phyloP scores from a whole-genome alignment of 129 eudicot species.

The Erigeron canadensis region DNA sequence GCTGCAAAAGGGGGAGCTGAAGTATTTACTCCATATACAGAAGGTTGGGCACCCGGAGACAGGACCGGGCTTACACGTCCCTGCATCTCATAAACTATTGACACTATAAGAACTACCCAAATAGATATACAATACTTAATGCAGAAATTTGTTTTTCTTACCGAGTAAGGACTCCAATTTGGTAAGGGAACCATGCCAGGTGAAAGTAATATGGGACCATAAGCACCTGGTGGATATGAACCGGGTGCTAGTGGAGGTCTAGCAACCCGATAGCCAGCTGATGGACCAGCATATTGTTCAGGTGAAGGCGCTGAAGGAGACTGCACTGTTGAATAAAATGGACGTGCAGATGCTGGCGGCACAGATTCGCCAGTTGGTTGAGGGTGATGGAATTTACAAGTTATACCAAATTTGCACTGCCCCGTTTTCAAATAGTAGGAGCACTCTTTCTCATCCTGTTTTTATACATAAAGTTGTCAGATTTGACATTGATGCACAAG shows the following conservation, averaged over 20 bases:
- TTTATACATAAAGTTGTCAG: conserved; percentile 16
- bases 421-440: conserved; percentile 99
- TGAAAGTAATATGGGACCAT: conserved; percentile 82
- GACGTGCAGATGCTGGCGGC: conserved; percentile 71
- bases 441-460: conserved; percentile 96
- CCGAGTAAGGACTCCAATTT: conserved; percentile 89
- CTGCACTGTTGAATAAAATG: conserved; percentile 94
- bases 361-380: conserved; percentile 65
- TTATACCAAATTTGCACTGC: conserved; percentile 96
- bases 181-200: conserved; percentile 83
- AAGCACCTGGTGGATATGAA: conserved; percentile 81
- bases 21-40: conserved; percentile 70
- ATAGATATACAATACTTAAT: background rate
- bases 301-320: conserved; percentile 72
- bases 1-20: conserved; percentile 62
- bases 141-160: conserved; percentile 32
- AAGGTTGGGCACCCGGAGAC: conserved; percentile 88
- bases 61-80: conserved; percentile 80
- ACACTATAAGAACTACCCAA: conserved; percentile 25
- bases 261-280: conserved; percentile 59
- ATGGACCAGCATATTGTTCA: conserved; percentile 57
- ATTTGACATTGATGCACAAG: conserved; percentile 20
- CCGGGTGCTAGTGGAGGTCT: conserved; percentile 92
- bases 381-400: conserved; percentile 99
- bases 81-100: conserved; percentile 51